Evolutionary conservation across 2,329 filamentous ascomycete genomes (phyloP).

Genomic region (Pseudogymnoascus sp.): DNA sequence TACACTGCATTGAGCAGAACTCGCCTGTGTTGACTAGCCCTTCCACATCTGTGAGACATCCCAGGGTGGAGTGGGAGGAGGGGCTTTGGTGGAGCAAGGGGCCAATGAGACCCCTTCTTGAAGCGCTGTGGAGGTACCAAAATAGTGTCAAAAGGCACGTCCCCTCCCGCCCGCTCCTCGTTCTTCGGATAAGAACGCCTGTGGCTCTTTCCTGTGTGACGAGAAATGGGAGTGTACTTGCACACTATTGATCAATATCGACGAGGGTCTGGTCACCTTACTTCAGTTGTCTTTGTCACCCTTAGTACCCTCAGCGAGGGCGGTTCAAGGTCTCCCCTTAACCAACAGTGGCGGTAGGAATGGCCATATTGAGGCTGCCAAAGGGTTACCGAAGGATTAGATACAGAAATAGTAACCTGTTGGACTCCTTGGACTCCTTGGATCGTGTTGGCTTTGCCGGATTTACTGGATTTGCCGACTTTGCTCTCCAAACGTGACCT

Average conservation of each 20-base stretch:
- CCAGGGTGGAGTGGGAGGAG: background rate
- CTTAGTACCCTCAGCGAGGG: background rate
- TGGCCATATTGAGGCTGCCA: background rate
- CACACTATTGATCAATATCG: slow-evolving; percentile 1
- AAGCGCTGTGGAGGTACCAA: slow-evolving; percentile 1
- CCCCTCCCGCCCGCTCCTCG: slow-evolving; percentile 2
- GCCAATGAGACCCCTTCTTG: background rate
- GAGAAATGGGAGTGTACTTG: background rate
- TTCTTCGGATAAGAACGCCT: background rate
- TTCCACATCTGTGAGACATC: background rate
- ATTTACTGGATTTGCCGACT: background rate
- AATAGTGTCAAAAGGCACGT: slow-evolving; percentile 4
- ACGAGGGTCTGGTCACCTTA: background rate
- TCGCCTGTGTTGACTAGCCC: background rate
- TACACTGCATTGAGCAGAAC: background rate
- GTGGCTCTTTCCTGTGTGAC: background rate
- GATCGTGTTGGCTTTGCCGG: background rate
- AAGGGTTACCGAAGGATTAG: background rate
- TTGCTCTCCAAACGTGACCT: slow-evolving; percentile 2
- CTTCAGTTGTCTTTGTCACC: background rate
- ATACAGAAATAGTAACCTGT: background rate
- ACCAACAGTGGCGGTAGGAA: background rate
- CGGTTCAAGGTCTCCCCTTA: background rate
- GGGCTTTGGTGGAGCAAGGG: background rate
- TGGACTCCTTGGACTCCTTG: background rate